Evolutionary conservation across 768 basidiomycete genomes (phyloP), one percentile per base, ranked within the genome.

Genomic region (Boletus vermiculosoides): DNA sequence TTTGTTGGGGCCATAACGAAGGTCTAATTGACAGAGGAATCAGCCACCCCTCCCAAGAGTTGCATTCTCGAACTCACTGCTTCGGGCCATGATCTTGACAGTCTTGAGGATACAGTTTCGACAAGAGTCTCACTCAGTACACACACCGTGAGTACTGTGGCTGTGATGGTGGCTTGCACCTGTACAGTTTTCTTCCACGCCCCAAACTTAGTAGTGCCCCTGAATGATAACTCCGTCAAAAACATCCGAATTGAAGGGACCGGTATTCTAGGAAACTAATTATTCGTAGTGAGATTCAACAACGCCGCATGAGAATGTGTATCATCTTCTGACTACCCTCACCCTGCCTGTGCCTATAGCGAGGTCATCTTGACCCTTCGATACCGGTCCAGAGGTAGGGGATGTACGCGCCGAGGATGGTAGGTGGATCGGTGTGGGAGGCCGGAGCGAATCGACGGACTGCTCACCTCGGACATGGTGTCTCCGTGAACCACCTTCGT

Each of bases 1-100:
- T 66, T 87, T 85, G 82, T 94, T 95, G 66, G 79, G 78, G 68
- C 95, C 95, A 74, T 78, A 78, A 71, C 92, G 89, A 70, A 92
- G 74, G 78, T 95, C 94, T 97, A 57, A 30, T 25, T 50, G 23
- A 31, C 39, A 62, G 49, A 53, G 54, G 51, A 57, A 65, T 63
- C n/a, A 59, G 52, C 22, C 5, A 37, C 28, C 15, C 11, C 18
- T 44, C 25, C 28, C 2, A 28, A 25, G 16, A 50, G 9, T 20
- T 18, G 12, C 22, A n/a, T 40, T 23, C 36, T 33, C 25, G 2
- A 44, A 80, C 88, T 77, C 77, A 90, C 90, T 86, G 74, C 78
- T 83, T 71, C 90, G 87, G 72, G 78, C 80, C 90, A 92, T 92
- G 80, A 74, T 82, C 81, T 73, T 74, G 65, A 63, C 70, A 64